A percentile compares a stretch with the other conserved stretches of the same genome.
Conservation (phyloP, 768 basidiomycete species). For the Phylloporus rhodoxanthus region DNA sequence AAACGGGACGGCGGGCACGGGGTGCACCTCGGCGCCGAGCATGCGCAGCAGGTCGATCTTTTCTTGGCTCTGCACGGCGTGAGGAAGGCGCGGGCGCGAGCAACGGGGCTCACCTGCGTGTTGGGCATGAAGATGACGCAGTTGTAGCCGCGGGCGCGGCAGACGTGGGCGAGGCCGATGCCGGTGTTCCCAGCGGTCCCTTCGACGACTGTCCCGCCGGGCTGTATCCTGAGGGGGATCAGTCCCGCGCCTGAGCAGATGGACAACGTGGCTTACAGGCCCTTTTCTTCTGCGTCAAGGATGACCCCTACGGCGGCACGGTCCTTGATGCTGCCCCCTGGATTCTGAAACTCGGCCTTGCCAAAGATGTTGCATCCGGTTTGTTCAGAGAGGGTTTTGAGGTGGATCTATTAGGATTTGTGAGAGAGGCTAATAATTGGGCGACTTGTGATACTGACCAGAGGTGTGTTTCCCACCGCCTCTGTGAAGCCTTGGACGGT, state of each 20-base stretch:
- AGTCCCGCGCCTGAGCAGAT: neutral
- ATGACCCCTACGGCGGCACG: constrained; percentile 90
- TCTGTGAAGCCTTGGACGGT: constrained; percentile 76
- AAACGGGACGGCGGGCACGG: constrained; percentile 94
- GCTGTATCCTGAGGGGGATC: constrained; percentile 51
- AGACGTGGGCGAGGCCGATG: constrained; percentile 93
- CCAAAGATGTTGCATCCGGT: constrained; percentile 82
- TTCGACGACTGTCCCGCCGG: constrained; percentile 96
- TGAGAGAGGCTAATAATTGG: constrained; percentile 1
- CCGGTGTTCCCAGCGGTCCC: constrained; percentile 99
- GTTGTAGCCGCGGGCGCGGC: constrained; percentile 86
- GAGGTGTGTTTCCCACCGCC: constrained; percentile 89
- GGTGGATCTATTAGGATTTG: constrained; percentile 57
- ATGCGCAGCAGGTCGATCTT: constrained; percentile 96
- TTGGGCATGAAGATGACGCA: constrained; percentile 99
- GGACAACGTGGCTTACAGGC: constrained; percentile 47
- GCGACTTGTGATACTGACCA: constrained; percentile 44
- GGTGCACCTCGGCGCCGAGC: constrained; percentile 95
- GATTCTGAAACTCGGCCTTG: constrained; percentile 99
- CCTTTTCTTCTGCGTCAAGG: constrained; percentile 78
- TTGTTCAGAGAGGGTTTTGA: constrained; percentile 74
- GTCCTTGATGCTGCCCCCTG: constrained; percentile 97
- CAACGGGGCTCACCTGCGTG: constrained; percentile 67
- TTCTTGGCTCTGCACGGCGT: constrained; percentile 98
- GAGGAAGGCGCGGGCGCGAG: too few species aligned